Evolutionary conservation across 2,329 filamentous ascomycete genomes (phyloP).

Genomic region (Alternaria sp.): DNA sequence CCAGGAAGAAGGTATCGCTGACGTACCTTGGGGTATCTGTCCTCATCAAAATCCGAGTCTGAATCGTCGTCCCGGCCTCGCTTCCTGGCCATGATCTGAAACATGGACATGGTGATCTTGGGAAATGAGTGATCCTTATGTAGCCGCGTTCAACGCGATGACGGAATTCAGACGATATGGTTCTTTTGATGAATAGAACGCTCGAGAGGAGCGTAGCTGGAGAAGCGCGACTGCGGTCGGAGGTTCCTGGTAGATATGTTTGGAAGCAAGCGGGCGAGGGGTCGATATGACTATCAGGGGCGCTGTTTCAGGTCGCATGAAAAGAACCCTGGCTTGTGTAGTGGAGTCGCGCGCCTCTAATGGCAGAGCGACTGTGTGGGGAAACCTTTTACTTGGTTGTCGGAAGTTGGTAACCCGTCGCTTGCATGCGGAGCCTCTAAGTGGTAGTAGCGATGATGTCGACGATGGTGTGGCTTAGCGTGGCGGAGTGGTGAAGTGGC

Average conservation of each 20-base stretch:
- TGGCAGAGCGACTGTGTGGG: slow-evolving; percentile 23
- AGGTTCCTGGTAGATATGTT: slow-evolving; percentile 38
- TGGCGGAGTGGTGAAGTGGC: slow-evolving; percentile 5
- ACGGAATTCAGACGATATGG: slow-evolving; percentile 21
- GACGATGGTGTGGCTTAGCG: slow-evolving; percentile 14
- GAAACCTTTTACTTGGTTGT: slow-evolving; percentile 2
- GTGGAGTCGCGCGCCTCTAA: slow-evolving; percentile 24
- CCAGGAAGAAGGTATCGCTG: not conserved
- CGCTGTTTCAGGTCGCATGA: slow-evolving; percentile 47
- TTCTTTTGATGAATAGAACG: slow-evolving; percentile 16
- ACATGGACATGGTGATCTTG: slow-evolving; percentile 40
- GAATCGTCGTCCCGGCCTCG: slow-evolving; percentile 46
- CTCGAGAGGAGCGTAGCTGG: slow-evolving; percentile 22
- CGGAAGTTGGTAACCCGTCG: slow-evolving; percentile 13
- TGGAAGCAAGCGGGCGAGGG: slow-evolving; percentile 39
- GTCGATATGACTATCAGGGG: slow-evolving; percentile 40
- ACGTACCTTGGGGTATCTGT: slow-evolving; percentile 43
- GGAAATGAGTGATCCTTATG: slow-evolving; percentile 5
- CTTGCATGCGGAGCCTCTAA: slow-evolving; percentile 10
- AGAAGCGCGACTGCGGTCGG: slow-evolving; percentile 21
- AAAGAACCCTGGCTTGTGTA: slow-evolving; percentile 23
- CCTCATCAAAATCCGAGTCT: slow-evolving; percentile 43
- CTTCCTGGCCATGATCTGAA: slow-evolving; percentile 41
- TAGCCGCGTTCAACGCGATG: slow-evolving; percentile 32
- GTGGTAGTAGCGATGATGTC: slow-evolving; percentile 13